Evolutionary conservation across 2,329 filamentous ascomycete species (phyloP), one percentile per base, ranked within the genome.

Genomic region (Colletotrichum neosansevieriae): DNA sequence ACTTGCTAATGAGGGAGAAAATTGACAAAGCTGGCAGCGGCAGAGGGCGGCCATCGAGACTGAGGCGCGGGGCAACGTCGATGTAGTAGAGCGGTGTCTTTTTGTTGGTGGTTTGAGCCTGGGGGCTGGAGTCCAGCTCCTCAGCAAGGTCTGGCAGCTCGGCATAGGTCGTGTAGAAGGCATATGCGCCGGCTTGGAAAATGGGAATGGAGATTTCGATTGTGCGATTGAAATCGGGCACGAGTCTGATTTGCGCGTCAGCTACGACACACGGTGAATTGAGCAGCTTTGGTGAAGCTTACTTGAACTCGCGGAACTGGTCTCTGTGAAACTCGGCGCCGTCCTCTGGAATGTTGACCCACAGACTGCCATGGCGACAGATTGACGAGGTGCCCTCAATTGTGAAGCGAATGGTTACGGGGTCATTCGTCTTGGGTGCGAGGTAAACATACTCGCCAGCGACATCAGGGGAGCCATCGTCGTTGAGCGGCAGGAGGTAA

Each of bases 341-440:
- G 74, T 90, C 85, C 70, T 91, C 88, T 7, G 96, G 96, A 69
- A 98, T 92, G 79, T 99, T 99, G 76, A 97, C 92, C 95, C 96
- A 99, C 71, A 99, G 86, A 77, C 93, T 98, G 68, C 97, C 96
- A 81, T 97, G 86, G 73, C 94, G 89, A 80, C 94, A 98, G 84
- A 99, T 96, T 70, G 95, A 97, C 77, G 95, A 97, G 65, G 94
- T 95, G 70, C 96, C 94, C 80, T 98, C 92, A 74, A 98, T 95
- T 73, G 94, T 89, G 80, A 99, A 97, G 68, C 95, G 91, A 65
- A 98, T 84, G 60, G 88, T 88, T 75, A 98, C 91, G 47, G 92
- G 92, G n/a, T 91, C 86, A 45, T 86, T 87, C 17, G 92, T 91
- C 72, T 82, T 82, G 17, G 96, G 90, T 0, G 94, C 92, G 49